phyloP scores from a whole-genome alignment of 2,329 filamentous ascomycete genomes.

The Pestalotiopsis sp. region DNA sequence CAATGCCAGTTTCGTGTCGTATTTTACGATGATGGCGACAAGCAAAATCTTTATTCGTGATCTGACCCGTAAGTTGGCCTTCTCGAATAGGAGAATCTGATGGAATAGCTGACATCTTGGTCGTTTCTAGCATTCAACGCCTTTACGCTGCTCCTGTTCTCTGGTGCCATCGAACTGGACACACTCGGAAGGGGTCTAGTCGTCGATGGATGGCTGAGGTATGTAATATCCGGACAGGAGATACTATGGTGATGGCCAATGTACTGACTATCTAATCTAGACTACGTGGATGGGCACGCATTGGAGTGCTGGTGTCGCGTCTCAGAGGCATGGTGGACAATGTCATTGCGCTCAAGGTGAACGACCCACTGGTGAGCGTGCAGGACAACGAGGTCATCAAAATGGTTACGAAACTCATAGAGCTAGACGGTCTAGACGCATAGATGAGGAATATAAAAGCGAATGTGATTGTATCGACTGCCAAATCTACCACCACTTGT shows the following conservation, averaged over 20 bases:
- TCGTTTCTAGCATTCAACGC: slow-evolving; percentile 73
- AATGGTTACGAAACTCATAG: slow-evolving; percentile 78
- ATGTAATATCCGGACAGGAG: slow-evolving; percentile 13
- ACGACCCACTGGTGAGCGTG: slow-evolving; percentile 67
- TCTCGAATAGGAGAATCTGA: not conserved
- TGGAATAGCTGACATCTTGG: not conserved
- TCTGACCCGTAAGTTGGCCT: slow-evolving; percentile 72
- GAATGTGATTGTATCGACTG: not conserved
- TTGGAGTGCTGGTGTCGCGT: slow-evolving; percentile 85
- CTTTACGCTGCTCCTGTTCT: slow-evolving; percentile 86
- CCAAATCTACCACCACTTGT: not conserved
- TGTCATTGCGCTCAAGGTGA: slow-evolving; percentile 78
- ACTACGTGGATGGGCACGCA: slow-evolving; percentile 89
- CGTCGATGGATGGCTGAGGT: slow-evolving; percentile 85
- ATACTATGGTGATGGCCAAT: not conserved
- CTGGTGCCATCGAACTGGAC: slow-evolving; percentile 82
- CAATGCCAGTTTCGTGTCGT: slow-evolving; percentile 78
- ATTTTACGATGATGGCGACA: slow-evolving; percentile 90
- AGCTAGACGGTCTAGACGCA: slow-evolving; percentile 84
- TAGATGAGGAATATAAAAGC: slow-evolving; percentile 29
- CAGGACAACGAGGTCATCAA: slow-evolving; percentile 70
- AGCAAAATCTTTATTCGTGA: slow-evolving; percentile 92
- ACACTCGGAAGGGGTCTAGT: slow-evolving; percentile 84
- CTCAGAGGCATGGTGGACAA: slow-evolving; percentile 86
- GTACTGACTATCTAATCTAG: slow-evolving; percentile 30